These are phyloP conservation scores for Panaeolus cyanescens DNA, from an alignment of 768 basidiomycete genomes.

Conservation along the genomic window DNA sequence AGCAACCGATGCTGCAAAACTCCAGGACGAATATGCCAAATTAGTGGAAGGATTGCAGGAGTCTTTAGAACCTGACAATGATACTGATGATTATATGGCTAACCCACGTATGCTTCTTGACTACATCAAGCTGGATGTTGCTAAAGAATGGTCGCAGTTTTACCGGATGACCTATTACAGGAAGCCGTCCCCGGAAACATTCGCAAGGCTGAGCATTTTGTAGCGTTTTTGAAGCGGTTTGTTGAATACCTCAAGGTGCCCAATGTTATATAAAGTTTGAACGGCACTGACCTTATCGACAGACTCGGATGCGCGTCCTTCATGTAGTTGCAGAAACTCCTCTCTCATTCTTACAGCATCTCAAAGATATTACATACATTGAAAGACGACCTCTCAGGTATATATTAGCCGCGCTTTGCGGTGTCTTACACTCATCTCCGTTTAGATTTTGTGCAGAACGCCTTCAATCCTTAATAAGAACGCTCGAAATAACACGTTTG, in stretches of 20 bases:
- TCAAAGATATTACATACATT: constrained; percentile 99
- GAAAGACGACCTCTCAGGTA: constrained; percentile 91
- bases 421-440: neutral
- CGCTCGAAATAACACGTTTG: constrained; percentile 83
- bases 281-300: constrained; percentile 4
- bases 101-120: constrained; percentile 67
- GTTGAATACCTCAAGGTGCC: constrained; percentile 96
- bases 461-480: constrained; percentile 90
- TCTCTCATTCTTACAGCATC: constrained; percentile 92
- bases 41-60: constrained; percentile 94
- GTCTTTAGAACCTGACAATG: constrained; percentile 50
- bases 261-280: neutral
- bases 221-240: constrained; percentile 96
- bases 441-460: constrained; percentile 94
- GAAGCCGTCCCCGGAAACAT: constrained; percentile 99
- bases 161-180: constrained; percentile 92
- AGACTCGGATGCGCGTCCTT: constrained; percentile 99
- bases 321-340: constrained; percentile 99
- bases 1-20: constrained; percentile 85
- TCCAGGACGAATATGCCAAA: constrained; percentile 96
- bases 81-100: constrained; percentile 85
- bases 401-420: constrained; percentile 18
- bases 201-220: constrained; percentile 97
- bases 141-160: constrained; percentile 46
- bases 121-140: neutral